Evolutionary conservation across 352 stramenopile genomes (phyloP).

Genomic region (Phytophthora sojae): DNA sequence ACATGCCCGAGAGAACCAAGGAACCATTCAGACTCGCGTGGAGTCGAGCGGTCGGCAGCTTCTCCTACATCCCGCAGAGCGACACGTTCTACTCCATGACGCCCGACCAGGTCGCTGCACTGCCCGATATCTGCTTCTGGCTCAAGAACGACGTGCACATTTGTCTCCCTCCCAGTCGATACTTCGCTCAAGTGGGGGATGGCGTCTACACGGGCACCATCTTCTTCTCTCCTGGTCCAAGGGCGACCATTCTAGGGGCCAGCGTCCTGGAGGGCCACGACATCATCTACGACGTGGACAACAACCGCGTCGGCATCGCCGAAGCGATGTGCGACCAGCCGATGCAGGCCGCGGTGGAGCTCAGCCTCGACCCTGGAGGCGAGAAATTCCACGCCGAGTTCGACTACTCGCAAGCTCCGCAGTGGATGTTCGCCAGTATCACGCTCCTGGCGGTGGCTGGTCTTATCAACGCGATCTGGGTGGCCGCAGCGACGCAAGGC

Average conservation of each 20-base stretch:
- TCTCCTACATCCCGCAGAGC: conserved; percentile 52
- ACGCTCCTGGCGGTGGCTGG: conserved; percentile 54
- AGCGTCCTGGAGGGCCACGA: conserved; percentile 75
- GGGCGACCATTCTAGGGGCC: conserved; percentile 78
- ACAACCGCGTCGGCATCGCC: conserved; percentile 70
- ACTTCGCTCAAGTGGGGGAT: conserved; percentile 50
- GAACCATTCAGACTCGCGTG: conserved; percentile 59
- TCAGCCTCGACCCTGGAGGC: conserved; percentile 68
- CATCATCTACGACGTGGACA: conserved; percentile 84
- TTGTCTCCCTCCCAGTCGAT: conserved; percentile 57
- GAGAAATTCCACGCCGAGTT: conserved; percentile 57
- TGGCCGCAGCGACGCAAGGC: conserved; percentile 34
- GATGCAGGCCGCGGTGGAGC: conserved; percentile 40
- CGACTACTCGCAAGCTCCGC: conserved; percentile 46
- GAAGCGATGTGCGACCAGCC: conserved; percentile 57
- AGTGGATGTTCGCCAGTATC: conserved; percentile 51
- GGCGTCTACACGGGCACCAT: conserved; percentile 67
- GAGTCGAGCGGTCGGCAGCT: conserved; percentile 48
- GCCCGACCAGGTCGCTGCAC: conserved; percentile 30
- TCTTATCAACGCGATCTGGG: conserved; percentile 64
- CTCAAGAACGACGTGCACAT: conserved; percentile 69
- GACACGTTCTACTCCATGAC: conserved; percentile 55
- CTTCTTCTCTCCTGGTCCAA: conserved; percentile 69
- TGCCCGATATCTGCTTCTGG: conserved; percentile 74
- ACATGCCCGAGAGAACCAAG: conserved; percentile 54